phyloP scores from a whole-genome alignment of 148 eudicot species.

The Bassia scoparia region DNA sequence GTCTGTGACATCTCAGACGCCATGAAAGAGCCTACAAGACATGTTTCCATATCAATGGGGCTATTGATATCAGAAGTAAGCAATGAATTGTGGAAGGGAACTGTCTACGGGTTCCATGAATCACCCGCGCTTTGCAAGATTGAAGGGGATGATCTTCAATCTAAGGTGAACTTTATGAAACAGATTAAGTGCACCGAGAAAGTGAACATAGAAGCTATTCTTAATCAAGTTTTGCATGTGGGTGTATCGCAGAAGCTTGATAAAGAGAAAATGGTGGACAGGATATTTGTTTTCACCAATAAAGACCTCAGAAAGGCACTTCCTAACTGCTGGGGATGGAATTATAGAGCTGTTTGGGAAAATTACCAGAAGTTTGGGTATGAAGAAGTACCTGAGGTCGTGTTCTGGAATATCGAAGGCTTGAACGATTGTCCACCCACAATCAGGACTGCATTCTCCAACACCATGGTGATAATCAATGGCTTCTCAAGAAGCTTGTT shows the following conservation, averaged over 20 bases:
- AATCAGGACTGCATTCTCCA: neutral
- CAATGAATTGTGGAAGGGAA: slow-evolving; percentile 14
- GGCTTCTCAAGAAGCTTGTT: slow-evolving; percentile 22
- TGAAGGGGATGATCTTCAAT: slow-evolving; percentile 16
- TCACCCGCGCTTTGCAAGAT: slow-evolving; percentile 15
- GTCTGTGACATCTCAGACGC: slow-evolving; percentile 22
- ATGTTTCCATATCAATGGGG: slow-evolving; percentile 17
- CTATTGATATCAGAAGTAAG: slow-evolving; percentile 18
- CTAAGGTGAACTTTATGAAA: slow-evolving; percentile 15
- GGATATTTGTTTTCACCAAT: slow-evolving; percentile 20
- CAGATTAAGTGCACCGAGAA: slow-evolving; percentile 15
- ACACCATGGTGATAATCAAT: slow-evolving; percentile 11
- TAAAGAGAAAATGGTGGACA: slow-evolving; percentile 15
- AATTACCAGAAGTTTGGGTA: slow-evolving; percentile 17
- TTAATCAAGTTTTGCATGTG: slow-evolving; percentile 17
- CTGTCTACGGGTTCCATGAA: slow-evolving; percentile 7
- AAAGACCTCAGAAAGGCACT: slow-evolving; percentile 16
- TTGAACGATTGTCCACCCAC: slow-evolving; percentile 8
- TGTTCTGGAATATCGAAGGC: slow-evolving; percentile 24
- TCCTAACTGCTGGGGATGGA: slow-evolving; percentile 24
- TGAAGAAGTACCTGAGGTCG: slow-evolving; percentile 16
- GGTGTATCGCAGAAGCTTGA: slow-evolving; percentile 13
- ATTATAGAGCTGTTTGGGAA: slow-evolving; percentile 23
- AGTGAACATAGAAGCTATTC: slow-evolving; percentile 13
- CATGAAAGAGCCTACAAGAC: slow-evolving; percentile 1